Evolutionary conservation across 129 eudicot species (phyloP).

Genomic region (Cynara cardunculus): DNA sequence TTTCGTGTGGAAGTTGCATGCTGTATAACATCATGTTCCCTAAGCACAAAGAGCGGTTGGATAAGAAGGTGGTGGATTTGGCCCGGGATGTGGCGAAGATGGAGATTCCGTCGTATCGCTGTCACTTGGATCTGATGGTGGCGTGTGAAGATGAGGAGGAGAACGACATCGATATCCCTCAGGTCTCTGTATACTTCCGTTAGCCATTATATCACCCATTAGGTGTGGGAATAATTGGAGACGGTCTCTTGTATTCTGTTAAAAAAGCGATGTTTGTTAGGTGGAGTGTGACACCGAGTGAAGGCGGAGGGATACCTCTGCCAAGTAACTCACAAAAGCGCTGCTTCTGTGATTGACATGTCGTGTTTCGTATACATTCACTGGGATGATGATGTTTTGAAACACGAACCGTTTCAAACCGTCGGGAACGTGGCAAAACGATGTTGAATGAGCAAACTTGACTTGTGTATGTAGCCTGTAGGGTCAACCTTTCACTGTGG

Average conservation of each 20-base stretch:
- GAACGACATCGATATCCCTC: constrained; percentile 82
- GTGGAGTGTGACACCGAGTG: neutral
- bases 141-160: constrained; percentile 95
- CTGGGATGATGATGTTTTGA: neutral
- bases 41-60: constrained; percentile 77
- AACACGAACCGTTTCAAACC: constrained; percentile 6
- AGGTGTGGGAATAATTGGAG: constrained; percentile 5
- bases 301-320: neutral
- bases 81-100: constrained; percentile 79
- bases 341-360: neutral
- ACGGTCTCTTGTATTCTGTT: constrained; percentile 1
- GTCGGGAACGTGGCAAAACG: neutral
- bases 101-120: constrained; percentile 71
- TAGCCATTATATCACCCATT: neutral
- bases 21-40: constrained; percentile 90
- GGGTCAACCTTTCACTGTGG: neutral
- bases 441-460: constrained; percentile 1
- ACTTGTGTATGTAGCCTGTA: neutral
- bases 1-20: constrained; percentile 80
- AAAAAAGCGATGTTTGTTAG: neutral
- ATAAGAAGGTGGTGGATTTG: constrained; percentile 73
- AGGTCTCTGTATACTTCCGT: constrained; percentile 68
- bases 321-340: constrained; percentile 5
- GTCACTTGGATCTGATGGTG: constrained; percentile 80
- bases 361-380: constrained; percentile 9